Percentiles rank a stretch among this genome's conserved stretches.
phyloP scores from a whole-genome alignment of 768 basidiomycete species.

The Lactarius hengduanensis region DNA sequence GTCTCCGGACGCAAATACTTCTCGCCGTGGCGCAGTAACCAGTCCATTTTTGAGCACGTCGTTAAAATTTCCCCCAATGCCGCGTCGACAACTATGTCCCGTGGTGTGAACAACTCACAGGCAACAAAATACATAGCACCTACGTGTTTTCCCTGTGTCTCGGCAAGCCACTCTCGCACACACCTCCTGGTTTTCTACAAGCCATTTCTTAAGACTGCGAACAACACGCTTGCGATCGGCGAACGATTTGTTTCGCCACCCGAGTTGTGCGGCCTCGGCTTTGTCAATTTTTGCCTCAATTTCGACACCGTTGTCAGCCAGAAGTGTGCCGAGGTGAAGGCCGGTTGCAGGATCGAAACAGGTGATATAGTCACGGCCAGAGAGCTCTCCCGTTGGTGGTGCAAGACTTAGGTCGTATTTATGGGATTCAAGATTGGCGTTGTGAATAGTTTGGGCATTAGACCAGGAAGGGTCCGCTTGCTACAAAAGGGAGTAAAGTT shows the following conservation, averaged over 20 bases:
- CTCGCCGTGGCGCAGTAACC: constrained; percentile 86
- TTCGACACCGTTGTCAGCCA: constrained; percentile 71
- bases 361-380: constrained; percentile 72
- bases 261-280: constrained; percentile 64
- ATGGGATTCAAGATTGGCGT: constrained; percentile 68
- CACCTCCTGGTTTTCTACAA: constrained; percentile 84
- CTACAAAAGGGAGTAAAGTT: not conserved
- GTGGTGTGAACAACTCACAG: not conserved
- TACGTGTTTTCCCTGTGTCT: constrained; percentile 94
- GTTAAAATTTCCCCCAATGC: constrained; percentile 92
- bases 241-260: constrained; percentile 78
- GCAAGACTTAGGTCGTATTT: constrained; percentile 51
- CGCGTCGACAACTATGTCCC: constrained; percentile 78
- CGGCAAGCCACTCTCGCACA: constrained; percentile 87
- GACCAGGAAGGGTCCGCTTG: constrained; percentile 45
- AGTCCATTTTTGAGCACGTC: constrained; percentile 94
- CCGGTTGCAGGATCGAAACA: constrained; percentile 90
- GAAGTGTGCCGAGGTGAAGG: constrained; percentile 71
- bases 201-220: constrained; percentile 86
- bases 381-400: constrained; percentile 43
- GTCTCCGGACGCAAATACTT: constrained; percentile 68
- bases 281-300: constrained; percentile 69
- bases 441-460: constrained; percentile 51
- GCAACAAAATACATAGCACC: constrained; percentile 35
- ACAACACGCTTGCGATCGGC: constrained; percentile 78